phyloP scores from a whole-genome alignment of 768 basidiomycete genomes.

The Leccinum ochraceum region DNA sequence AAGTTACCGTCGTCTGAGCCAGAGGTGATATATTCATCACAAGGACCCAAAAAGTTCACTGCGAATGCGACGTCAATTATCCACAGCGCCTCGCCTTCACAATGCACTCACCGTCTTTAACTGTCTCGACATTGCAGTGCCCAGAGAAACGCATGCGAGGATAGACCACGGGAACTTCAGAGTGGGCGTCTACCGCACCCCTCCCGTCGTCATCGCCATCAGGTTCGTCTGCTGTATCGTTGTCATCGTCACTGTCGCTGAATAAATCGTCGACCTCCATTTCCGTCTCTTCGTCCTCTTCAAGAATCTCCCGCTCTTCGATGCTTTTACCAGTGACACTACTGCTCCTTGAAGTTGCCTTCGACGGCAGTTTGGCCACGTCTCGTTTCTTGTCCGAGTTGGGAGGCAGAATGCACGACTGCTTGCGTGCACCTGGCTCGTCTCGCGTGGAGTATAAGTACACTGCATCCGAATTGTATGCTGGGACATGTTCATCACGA shows the following conservation, averaged over 20 bases:
- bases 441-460: conserved; percentile 77
- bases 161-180: conserved; percentile 52
- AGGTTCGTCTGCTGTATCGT: conserved; percentile 27
- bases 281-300: conserved; percentile 25
- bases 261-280: conserved; percentile 34
- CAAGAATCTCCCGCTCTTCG: conserved; percentile 8
- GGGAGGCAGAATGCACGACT: conserved; percentile 30
- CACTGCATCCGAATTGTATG: conserved; percentile 71
- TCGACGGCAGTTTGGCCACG: neutral
- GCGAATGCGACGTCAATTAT: neutral
- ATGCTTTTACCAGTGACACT: neutral
- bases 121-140: conserved; percentile 76
- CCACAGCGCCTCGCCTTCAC: neutral
- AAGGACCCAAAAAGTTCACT: conserved; percentile 86
- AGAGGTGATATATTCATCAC: conserved; percentile 75
- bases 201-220: conserved; percentile 37
- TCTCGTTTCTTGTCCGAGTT: conserved; percentile 18
- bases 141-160: conserved; percentile 69
- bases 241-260: conserved; percentile 31
- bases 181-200: conserved; percentile 23
- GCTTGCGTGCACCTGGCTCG: conserved; percentile 41
- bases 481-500: conserved; percentile 37
- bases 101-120: conserved; percentile 74
- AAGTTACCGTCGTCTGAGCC: conserved; percentile 89
- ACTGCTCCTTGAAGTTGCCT: neutral